Evolutionary conservation across 179 eudicot genomes (phyloP), one percentile per base, ranked within the genome.

Genomic region (Beta macrorhiza): DNA sequence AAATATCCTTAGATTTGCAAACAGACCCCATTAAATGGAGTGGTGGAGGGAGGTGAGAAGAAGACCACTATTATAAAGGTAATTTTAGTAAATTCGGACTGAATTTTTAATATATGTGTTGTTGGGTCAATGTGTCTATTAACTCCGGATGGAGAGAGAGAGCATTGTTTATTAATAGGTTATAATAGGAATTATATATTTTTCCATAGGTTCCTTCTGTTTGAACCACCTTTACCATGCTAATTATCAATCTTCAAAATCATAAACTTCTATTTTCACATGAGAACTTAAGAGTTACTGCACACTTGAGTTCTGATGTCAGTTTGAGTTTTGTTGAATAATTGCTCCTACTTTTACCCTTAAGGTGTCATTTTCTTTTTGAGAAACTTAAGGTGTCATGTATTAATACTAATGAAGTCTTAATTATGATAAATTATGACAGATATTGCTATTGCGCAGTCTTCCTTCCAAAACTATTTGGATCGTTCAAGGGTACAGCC

Each of bases 401-500:
- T 12, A 68, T 76, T 49, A 51, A 49, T 74, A 45, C 78, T 80
- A 49, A 80, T 32, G 61, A 12, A 13, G 22, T 80, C 78, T 19
- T 72, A 7, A 5, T 45, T 63, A 11, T 82, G 70, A 25, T 25
- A 3, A 59, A 25, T 80, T 78, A 52, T 82, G 76, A 86, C 90
- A 93, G 99, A 90, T 91, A 90, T 90, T 85, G 90, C 92, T 82
- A 87, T 90, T 84, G 83, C 92, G 81, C 90, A 89, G 79, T 87
- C 94, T 69, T 83, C 87, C 76, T 84, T 89, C 75, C 79, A 53
- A 80, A 85, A 65, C 75, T 82, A 81, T 85, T 74, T 75, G 44
- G 79, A 74, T 65, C 67, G 75, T 72, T 74, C 84, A 52, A 82
- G 91, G 82, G 82, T 89, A 79, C 87, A 86, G 65, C 74, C 81